Base-by-base conservation (phyloP, 176 grass and related monocot species). In the Microstegium vimineum region DNA sequence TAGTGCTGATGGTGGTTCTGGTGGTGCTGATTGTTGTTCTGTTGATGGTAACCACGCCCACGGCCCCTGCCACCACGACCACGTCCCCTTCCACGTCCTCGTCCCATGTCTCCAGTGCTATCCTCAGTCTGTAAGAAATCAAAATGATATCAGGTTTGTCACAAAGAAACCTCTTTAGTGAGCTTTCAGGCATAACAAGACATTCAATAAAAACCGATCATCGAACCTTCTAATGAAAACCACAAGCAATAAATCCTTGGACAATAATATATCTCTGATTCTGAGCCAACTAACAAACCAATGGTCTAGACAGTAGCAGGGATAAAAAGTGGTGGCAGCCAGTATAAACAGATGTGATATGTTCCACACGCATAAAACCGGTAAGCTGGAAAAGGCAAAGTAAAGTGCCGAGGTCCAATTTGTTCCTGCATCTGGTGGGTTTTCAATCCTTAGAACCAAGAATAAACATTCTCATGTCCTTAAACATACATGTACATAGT, bases 121-220 rank as follows among this genome's bases (percentile, higher is more conserved):
- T 99, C 93, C 54, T 95, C 87, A 46, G 34, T 34, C 93, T 95
- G 83, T 83, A 66, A n/a, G 89, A 77, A 71, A 74, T 62, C 13
- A 52, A 83, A 71, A 57, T 63, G 56, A 23, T 86, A 77, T 59
- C 42, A 65, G 34, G 28, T 65, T 17, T 43, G 38, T 85, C 32
- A 46, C 25, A 68, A 71, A 74, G 20, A 76, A 61, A 23, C 6
- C 5, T 10, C 72, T 66, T 37, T 37, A 69, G 51, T 46, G 81
- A 73, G 10, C 1, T 52, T 85, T 33, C 14, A 64, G 26, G 66
- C 38, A 81, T 4, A 63, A 1, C 72, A 82, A 71, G 35, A 49
- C 5, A 59, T 40, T 54, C 62, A 20, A 34, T 66, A 62, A 18
- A 62, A 18, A 51, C 26, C 32, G 17, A 62, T 51, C 10, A 76